Conservation (phyloP, 2,329 filamentous ascomycete species). For the Trichoderma cornu-damae region DNA sequence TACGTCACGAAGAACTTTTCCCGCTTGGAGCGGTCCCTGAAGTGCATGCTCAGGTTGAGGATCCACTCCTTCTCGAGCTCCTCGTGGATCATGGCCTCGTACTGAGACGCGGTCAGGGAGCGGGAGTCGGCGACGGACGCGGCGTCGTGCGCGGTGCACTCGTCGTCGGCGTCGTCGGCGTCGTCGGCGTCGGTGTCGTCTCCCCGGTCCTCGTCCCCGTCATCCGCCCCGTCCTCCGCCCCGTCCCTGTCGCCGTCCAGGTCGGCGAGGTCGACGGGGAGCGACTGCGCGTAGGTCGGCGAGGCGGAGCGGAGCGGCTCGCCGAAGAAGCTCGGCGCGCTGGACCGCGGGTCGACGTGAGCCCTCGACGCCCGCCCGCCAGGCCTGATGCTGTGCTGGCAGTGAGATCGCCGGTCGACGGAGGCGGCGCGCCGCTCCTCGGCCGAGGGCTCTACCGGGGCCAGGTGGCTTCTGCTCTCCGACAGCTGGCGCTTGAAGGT, state of each 20-base stretch:
- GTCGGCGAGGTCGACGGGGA: constrained; percentile 20
- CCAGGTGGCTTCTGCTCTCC: constrained; percentile 68
- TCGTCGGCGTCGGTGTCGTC: not conserved
- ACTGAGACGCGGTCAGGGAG: constrained; percentile 48
- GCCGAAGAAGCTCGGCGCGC: constrained; percentile 44
- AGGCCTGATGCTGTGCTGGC: constrained; percentile 26
- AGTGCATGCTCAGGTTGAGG: constrained; percentile 96
- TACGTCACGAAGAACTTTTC: constrained; percentile 99
- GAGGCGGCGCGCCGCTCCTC: constrained; percentile 69
- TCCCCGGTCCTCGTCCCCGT: constrained; percentile 9
- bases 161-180: constrained; percentile 5
- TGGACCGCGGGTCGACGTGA: constrained; percentile 38
- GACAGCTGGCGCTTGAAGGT: constrained; percentile 82
- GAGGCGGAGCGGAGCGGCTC: constrained; percentile 22
- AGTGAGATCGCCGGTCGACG: constrained; percentile 48
- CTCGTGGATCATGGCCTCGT: constrained; percentile 63
- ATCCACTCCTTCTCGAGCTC: constrained; percentile 92
- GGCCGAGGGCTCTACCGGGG: constrained; percentile 57
- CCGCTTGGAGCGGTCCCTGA: constrained; percentile 82
- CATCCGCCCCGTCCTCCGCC: not conserved
- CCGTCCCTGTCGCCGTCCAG: constrained; percentile 14
- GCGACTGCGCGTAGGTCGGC: constrained; percentile 21
- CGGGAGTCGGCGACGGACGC: constrained; percentile 38
- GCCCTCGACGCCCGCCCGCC: constrained; percentile 24
- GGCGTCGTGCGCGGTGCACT: constrained; percentile 26